Base-by-base conservation (phyloP, 1,284 basidiomycete species). In the Grifola frondosa region DNA sequence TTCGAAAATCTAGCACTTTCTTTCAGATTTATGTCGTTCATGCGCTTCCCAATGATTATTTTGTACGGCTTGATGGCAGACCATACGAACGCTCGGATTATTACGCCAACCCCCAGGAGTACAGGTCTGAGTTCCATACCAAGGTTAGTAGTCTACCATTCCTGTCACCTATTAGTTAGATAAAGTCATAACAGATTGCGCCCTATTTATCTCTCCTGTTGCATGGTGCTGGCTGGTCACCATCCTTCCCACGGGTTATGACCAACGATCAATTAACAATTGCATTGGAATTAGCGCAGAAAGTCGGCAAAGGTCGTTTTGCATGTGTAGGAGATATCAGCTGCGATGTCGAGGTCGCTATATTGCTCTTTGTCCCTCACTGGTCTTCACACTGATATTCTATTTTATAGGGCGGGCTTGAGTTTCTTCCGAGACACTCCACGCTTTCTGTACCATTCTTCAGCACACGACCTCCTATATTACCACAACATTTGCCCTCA, bases 221-320 rank as follows among this genome's bases (percentile, higher is more conserved):
- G 37, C 91, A 96, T 52, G 92, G 91, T 7, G 79, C 84, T 0
- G 91, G 91, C 22, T 96, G 92, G 91, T 70, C 80, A 13, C 73
- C 78, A 0, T 74, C 71, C 0, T 94, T 78, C 66, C 93, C 92
- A 12, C 78, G 89, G 4, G 67, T 93, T 7, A 83, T 96, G 75
- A 80, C 79, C 1, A 88, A 78, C 24, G 68, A 71, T 0, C 80
- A 89, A 50, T 70, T 93, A 7, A 62, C 64, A 0, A 59, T 61
- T 24, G 81, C 83, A 0, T 69, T 89, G 3, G 53, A 68, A 26
- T 66, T 63, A 2, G 80, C 81, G 1, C 65, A 67, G 36, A 56
- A 70, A 32, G 58, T 80, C 20, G 74, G 78, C n/a, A 73, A 65
- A 8, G 74, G 73, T 4, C 69, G 86, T 10, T 82, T 84, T 53